phyloP scores from a whole-genome alignment of 2,329 filamentous ascomycete genomes.

The Colletotrichum agaves region DNA sequence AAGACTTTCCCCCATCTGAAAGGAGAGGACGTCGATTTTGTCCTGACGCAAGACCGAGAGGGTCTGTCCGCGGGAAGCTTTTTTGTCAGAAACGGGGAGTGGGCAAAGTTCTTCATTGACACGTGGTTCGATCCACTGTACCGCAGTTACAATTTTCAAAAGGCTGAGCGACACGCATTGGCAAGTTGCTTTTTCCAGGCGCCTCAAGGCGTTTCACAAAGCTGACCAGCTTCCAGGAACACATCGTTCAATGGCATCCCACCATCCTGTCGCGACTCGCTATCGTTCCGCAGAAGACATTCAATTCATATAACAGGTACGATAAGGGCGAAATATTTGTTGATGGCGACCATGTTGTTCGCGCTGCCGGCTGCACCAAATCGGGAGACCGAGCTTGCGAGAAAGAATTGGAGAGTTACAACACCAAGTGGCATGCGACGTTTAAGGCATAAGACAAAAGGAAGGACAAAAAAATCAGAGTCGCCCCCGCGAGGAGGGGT shows the following conservation, averaged over 20 bases:
- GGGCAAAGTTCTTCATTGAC: conserved; percentile 92
- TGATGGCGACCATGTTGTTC: conserved; percentile 86
- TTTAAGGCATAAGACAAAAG: conserved; percentile 55
- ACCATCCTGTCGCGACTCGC: conserved; percentile 92
- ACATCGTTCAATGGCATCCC: conserved; percentile 95
- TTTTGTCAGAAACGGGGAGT: conserved; percentile 84
- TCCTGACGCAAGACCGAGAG: conserved; percentile 85
- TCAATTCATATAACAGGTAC: conserved; percentile 80
- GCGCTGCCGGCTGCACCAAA: conserved; percentile 78
- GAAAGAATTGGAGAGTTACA: conserved; percentile 70
- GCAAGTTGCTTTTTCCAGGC: conserved; percentile 60
- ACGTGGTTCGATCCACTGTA: conserved; percentile 97
- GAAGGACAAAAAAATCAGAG: conserved; percentile 36
- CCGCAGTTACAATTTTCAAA: conserved; percentile 94
- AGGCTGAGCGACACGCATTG: conserved; percentile 90
- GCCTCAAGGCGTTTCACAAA: neutral
- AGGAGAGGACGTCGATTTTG: conserved; percentile 80
- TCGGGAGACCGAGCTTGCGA: conserved; percentile 71
- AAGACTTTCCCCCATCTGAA: conserved; percentile 89
- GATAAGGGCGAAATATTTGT: conserved; percentile 71
- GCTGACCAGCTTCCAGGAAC: conserved; percentile 67
- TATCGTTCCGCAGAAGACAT: conserved; percentile 83
- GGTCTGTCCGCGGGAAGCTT: conserved; percentile 83
- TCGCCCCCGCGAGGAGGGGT: neutral
- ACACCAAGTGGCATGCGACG: conserved; percentile 57